Conservation (phyloP, 257 asterid genomes). For the Misopates orontium region DNA sequence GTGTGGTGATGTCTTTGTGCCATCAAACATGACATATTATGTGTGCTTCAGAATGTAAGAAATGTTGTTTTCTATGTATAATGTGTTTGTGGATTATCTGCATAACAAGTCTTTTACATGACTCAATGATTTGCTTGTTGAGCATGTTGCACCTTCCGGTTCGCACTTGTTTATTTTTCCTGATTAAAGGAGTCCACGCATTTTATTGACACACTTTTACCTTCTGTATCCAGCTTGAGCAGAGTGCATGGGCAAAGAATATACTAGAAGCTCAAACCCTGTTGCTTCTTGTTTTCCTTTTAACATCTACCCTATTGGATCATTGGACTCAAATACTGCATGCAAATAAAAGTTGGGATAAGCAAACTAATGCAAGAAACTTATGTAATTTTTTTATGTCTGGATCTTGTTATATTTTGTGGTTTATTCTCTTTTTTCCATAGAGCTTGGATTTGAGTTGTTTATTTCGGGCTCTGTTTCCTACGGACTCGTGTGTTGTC, state of each 20-base stretch:
- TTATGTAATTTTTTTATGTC: not conserved
- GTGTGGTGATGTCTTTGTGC: not conserved
- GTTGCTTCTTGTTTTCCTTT: constrained; percentile 18
- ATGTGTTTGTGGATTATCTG: no score
- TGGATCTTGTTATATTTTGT: no score
- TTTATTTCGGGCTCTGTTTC: no score
- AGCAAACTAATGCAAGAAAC: not conserved
- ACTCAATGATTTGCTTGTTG: not conserved
- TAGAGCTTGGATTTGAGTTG: no score
- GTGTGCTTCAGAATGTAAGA: no score
- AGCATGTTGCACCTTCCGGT: not conserved
- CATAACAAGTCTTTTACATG: no score
- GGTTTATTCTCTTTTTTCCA: no score
- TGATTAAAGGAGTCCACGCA: not conserved
- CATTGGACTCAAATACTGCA: constrained; percentile 15
- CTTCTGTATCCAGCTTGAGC: constrained; percentile 34
- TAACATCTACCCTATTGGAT: constrained; percentile 22
- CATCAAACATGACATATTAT: no score
- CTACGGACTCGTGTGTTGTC: no score
- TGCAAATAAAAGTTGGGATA: constrained; percentile 29
- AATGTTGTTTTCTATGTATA: no score
- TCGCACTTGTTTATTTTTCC: no score
- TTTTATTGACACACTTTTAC: constrained; percentile 18
- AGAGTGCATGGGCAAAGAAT: constrained; percentile 10
- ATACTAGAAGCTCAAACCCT: constrained; percentile 16